Base-by-base conservation (phyloP, 2,329 filamentous ascomycete genomes). In the Metarhizium rileyi region DNA sequence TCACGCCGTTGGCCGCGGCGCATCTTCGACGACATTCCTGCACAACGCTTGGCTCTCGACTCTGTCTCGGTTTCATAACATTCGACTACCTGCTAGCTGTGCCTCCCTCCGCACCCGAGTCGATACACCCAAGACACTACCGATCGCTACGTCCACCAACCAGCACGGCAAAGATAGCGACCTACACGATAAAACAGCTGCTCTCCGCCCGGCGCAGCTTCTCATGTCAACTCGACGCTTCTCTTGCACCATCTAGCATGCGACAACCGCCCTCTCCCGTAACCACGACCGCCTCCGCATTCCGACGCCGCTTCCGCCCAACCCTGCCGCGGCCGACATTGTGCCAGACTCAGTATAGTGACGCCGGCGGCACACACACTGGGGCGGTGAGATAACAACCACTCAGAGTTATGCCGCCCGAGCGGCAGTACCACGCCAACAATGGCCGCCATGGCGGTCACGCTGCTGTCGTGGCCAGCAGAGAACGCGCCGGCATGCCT, bases 401-500 rank as follows among this genome's bases (percentile, higher is more conserved):
- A 50, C 36, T 46, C 44, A 50, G 51, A 50, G 51, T 40, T 48
- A 52, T 52, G 51, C 50, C 50, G 56, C 58, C 58, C 43, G 65
- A 68, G 56, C 63, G 64, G 53, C 63, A 61, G 48, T 63, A 63
- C 49, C 61, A 65, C 52, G 55, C 58, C 56, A 76, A 73, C 59
- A 76, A 75, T 68, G 71, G 69, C 55, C 69, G 66, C 49, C 60
- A 66, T 47, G 62, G 63, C 41, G 51, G 43, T 45, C 46, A 50
- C 46, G 47, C 47, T 30, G 61, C 66, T 43, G 62, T 63, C 40
- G 67, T 64, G 56, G 68, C 66, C 49, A 63, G 67, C 55, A 70
- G 70, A 55, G 76, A 74, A 56, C 69, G 70, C 57, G 61, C 68
- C 48, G 62, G 70, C 56, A 64, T 66, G 58, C 75, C 73, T 52